Evolutionary conservation across 495 filamentous ascomycete species (phyloP).

Genomic region (Penicillium nucicola): DNA sequence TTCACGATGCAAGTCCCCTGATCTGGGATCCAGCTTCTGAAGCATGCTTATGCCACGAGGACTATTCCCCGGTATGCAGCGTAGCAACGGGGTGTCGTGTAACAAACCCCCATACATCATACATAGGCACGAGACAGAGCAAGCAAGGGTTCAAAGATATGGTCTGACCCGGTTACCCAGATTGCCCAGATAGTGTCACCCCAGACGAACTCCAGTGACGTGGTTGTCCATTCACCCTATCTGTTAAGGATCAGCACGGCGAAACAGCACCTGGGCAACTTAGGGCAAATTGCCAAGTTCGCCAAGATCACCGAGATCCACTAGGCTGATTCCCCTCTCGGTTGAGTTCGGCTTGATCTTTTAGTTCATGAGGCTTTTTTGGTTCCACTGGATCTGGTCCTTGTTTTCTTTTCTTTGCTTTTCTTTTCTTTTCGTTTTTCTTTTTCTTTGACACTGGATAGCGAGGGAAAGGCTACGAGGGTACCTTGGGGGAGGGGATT

Average conservation of each 20-base stretch:
- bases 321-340: neutral
- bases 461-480: too few relatives aligned
- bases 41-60: constrained; percentile 3
- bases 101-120: too few relatives aligned
- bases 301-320: neutral
- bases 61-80: constrained; percentile 2
- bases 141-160: too few relatives aligned
- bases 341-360: neutral
- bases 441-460: too few relatives aligned
- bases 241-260: constrained; percentile 1
- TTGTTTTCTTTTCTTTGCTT: too few relatives aligned
- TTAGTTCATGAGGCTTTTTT: neutral
- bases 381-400: too few relatives aligned
- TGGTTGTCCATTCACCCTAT: constrained; percentile 4
- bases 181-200: neutral
- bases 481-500: too few relatives aligned
- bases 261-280: neutral
- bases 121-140: too few relatives aligned
- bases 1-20: neutral
- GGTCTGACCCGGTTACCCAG: too few relatives aligned
- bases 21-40: neutral
- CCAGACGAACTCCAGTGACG: constrained; percentile 4
- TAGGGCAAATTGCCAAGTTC: constrained; percentile 1
- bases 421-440: too few relatives aligned
- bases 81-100: neutral